Evolutionary conservation across 2,329 filamentous ascomycete genomes (phyloP), one percentile per base, ranked within the genome.

Genomic region (Rasamsonia emersonii): DNA sequence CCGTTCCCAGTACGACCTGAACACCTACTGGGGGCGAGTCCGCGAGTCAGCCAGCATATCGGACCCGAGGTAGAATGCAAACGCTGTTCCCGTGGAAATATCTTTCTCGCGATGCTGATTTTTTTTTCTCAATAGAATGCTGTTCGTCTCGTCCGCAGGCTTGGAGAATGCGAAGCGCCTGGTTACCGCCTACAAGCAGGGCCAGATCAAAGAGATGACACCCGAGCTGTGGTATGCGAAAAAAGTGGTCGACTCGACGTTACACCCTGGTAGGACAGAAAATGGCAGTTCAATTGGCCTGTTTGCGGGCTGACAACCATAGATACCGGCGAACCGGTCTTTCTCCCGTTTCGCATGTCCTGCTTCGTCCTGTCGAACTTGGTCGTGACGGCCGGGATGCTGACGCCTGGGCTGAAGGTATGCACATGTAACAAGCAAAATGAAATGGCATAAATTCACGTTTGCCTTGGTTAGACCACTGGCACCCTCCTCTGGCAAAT

Each of bases 331-430:
- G 71, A 88, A 57, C 81, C 89, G 28, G 88, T 98, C 41, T 76
- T 96, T 49, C 72, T 98, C 11, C 91, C 91, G 13, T 96, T 96
- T 58, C 84, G 91, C 56, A 98, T 98, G 91, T 96, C 89, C 31
- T 83, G 75, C 63, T 98, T 91, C 56, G 86, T 93, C 33, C 63
- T 96, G 34, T 88, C 88, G 43, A 98, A 98, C 62, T 65, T 98
- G 57, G 70, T 96, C 36, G 89, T 96, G 39, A 98, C 91, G 27
- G 89, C 79, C 5, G 91, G 91, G 50, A 98, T 98, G 91, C 80
- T 98, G 35, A 91, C 89, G 32, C 91, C 91, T 3, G 83, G 83
- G 7, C 73, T 96, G 15, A 68, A 74, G 49, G 79, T 84, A 68
- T 40, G 69, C 26, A 16, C 14, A 3, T 14, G 25, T 13, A 16